These are phyloP conservation scores for Oryza rufipogon DNA, from an alignment of 176 grass and related monocot genomes.

Conservation along the genomic window DNA sequence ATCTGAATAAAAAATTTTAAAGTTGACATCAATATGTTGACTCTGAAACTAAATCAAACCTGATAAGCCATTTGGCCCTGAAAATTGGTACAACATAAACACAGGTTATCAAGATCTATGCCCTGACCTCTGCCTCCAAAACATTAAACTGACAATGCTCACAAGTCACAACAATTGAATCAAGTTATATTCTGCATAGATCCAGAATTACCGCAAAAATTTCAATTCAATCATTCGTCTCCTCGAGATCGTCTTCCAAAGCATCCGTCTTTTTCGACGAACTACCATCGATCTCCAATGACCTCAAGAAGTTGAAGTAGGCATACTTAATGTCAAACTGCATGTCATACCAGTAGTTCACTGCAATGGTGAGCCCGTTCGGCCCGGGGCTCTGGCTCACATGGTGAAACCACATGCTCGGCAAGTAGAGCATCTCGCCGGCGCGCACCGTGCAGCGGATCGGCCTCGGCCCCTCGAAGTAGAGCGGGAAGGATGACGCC, in stretches of 20 bases:
- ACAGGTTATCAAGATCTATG: background rate
- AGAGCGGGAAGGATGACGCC: conserved; percentile 65
- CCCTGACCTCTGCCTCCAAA: background rate
- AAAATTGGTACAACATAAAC: conserved; percentile 16
- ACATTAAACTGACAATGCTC: background rate
- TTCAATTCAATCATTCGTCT: conserved; percentile 7
- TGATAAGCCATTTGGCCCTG: background rate
- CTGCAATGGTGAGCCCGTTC: conserved; percentile 83
- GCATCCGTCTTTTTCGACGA: background rate
- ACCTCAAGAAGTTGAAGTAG: conserved; percentile 85
- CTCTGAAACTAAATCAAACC: conserved; percentile 5
- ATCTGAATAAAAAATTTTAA: background rate
- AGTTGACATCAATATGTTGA: background rate
- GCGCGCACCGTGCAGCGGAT: conserved; percentile 83
- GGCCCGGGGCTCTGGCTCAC: conserved; percentile 83
- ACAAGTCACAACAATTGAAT: background rate
- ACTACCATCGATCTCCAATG: conserved; percentile 34
- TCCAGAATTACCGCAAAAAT: background rate
- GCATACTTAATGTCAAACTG: conserved; percentile 97
- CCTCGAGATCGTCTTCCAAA: conserved; percentile 28
- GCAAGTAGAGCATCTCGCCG: conserved; percentile 94
- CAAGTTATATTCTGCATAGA: background rate
- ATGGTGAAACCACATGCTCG: conserved; percentile 99
- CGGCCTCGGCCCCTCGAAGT: conserved; percentile 72
- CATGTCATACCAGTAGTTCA: conserved; percentile 99